phyloP scores from a whole-genome alignment of 208 protist species.

The Lotmaria passim region DNA sequence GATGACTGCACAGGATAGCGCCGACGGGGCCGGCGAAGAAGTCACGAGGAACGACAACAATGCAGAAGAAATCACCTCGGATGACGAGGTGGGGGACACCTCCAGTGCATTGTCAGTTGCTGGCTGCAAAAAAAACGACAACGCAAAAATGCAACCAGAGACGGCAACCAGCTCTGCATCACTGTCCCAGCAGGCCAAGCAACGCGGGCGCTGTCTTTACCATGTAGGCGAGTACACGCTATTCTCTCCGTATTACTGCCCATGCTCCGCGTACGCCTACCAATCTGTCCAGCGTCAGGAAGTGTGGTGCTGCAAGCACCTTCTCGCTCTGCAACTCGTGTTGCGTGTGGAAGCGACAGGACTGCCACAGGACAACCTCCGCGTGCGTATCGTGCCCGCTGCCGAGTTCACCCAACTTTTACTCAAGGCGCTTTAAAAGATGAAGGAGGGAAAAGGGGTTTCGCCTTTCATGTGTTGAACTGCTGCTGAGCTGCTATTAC shows the following conservation, averaged over 20 bases:
- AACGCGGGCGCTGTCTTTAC: conserved; percentile 56
- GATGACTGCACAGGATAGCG: background rate
- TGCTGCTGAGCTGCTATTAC: background rate
- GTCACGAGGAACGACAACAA: background rate
- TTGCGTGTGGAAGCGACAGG: conserved; percentile 59
- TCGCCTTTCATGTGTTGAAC: background rate
- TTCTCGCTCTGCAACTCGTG: conserved; percentile 76
- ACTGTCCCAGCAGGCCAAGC: background rate
- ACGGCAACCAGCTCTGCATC: background rate
- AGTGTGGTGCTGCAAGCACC: conserved; percentile 83
- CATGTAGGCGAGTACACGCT: conserved; percentile 79
- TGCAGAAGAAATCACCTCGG: conserved; percentile 4
- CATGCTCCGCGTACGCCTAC: conserved; percentile 81
- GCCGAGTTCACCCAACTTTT: conserved; percentile 37
- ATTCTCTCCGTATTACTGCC: conserved; percentile 80
- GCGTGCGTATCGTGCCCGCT: conserved; percentile 39
- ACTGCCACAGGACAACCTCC: conserved; percentile 55
- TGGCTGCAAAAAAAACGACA: background rate
- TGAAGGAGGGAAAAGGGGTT: no score
- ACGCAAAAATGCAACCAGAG: background rate
- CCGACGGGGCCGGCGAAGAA: background rate
- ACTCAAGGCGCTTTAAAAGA: conserved; percentile 9
- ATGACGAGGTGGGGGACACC: background rate
- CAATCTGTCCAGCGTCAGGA: conserved; percentile 76
- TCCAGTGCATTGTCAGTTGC: background rate